These are phyloP conservation scores for Globisporangium solare DNA, from an alignment of 352 stramenopile species.

Conservation along the genomic window DNA sequence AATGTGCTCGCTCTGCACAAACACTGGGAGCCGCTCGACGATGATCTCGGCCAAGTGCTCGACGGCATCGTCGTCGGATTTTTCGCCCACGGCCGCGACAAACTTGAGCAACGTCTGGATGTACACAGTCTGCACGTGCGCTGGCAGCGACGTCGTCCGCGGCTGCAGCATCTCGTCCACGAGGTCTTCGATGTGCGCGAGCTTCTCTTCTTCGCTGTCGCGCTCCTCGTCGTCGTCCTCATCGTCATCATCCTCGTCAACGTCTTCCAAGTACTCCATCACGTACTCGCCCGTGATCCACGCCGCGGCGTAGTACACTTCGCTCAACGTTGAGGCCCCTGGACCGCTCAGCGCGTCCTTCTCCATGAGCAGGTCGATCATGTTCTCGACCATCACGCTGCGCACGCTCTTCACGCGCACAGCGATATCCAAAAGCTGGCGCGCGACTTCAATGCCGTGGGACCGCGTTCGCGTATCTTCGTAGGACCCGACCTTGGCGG, in stretches of 20 bases:
- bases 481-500: conserved; percentile 19
- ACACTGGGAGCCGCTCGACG: conserved; percentile 77
- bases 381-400: conserved; percentile 92
- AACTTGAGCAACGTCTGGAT: conserved; percentile 93
- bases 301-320: conserved; percentile 93
- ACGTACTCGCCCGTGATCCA: conserved; percentile 99
- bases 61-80: conserved; percentile 73
- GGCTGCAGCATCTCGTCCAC: conserved; percentile 79
- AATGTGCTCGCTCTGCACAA: conserved; percentile 89
- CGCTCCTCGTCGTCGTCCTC: conserved; percentile 69
- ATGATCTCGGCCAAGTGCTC: conserved; percentile 84
- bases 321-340: conserved; percentile 79
- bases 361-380: conserved; percentile 92
- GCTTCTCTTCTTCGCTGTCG: conserved; percentile 75
- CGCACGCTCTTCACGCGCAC: conserved; percentile 96
- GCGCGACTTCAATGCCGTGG: conserved; percentile 85
- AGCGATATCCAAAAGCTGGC: conserved; percentile 96
- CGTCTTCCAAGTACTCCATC: conserved; percentile 85
- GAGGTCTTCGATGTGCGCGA: conserved; percentile 82
- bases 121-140: conserved; percentile 92
- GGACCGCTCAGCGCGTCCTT: conserved; percentile 69
- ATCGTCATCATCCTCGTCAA: conserved; percentile 71
- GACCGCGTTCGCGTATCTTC: conserved; percentile 31
- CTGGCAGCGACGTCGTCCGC: conserved; percentile 73
- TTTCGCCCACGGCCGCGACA: conserved; percentile 67